Percentiles rank a stretch among this genome's conserved stretches.
phyloP scores from a whole-genome alignment of 225 moss, liverwort and hornwort genomes.

The Pseudoscleropodium purum region DNA sequence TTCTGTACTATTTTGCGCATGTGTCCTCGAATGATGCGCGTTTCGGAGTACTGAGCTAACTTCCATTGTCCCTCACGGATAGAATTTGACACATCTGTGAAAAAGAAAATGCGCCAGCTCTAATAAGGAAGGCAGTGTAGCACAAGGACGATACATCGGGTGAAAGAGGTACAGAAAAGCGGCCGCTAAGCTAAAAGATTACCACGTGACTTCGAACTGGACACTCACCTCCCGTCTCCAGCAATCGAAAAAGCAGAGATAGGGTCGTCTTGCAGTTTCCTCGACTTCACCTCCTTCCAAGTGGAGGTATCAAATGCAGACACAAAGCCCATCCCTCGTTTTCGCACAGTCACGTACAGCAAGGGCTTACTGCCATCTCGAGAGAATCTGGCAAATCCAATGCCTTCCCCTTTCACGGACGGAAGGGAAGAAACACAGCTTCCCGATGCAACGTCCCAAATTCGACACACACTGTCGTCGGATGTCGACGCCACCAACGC shows the following conservation, averaged over 20 bases:
- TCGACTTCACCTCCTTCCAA: slow-evolving; percentile 48
- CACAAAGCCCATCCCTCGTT: slow-evolving; percentile 57
- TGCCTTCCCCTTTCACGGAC: slow-evolving; percentile 22
- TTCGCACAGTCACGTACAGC: slow-evolving; percentile 49
- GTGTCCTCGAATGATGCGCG: not conserved
- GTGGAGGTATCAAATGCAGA: slow-evolving; percentile 48
- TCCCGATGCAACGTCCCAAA: slow-evolving; percentile 64
- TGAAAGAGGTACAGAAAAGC: not conserved
- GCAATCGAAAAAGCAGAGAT: slow-evolving; percentile 67
- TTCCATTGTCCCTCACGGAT: not conserved
- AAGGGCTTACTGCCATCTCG: slow-evolving; percentile 56
- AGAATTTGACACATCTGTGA: not conserved
- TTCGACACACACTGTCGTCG: slow-evolving; percentile 58
- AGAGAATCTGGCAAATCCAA: slow-evolving; percentile 79
- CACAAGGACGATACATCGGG: not conserved
- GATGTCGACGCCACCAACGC: slow-evolving; percentile 67
- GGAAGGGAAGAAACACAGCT: slow-evolving; percentile 40
- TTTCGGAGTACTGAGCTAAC: not conserved
- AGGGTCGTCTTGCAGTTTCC: slow-evolving; percentile 52
- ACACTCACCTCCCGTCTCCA: slow-evolving; percentile 57
- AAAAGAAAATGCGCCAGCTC: not conserved
- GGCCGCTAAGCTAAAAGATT: not conserved
- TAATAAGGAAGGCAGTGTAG: not conserved
- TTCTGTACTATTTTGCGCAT: not conserved
- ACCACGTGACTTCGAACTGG: not conserved